phyloP scores from a whole-genome alignment of 306 rosid species.

The Macrotyloma uniflorum region DNA sequence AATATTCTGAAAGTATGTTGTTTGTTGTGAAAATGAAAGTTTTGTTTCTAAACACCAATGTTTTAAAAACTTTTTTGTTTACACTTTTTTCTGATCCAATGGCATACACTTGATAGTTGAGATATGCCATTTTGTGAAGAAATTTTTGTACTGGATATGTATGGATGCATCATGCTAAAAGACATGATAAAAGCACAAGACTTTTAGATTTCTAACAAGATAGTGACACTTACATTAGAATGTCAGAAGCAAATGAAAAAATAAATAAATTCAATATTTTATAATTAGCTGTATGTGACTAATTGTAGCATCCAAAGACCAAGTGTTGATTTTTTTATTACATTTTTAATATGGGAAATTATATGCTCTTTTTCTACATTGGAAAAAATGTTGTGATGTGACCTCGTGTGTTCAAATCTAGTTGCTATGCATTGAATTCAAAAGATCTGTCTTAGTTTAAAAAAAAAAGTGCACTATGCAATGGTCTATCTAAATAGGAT shows the following conservation, averaged over 20 bases:
- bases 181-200: not conserved
- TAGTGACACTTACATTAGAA: too few relatives aligned
- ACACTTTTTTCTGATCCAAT: not conserved
- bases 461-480: not conserved
- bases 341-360: constrained; percentile 9
- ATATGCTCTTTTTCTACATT: constrained; percentile 28
- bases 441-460: not conserved
- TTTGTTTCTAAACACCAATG: not conserved
- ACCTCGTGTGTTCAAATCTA: constrained; percentile 2
- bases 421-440: constrained; percentile 25
- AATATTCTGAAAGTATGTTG: not conserved
- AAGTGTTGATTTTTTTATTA: not conserved
- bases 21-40: not conserved
- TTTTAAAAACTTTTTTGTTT: not conserved
- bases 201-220: not conserved
- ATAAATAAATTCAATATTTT: too few relatives aligned
- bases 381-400: constrained; percentile 11
- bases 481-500: constrained; percentile 21
- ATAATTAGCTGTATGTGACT: not conserved
- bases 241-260: too few relatives aligned
- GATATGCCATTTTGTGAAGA: not conserved
- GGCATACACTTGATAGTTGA: not conserved
- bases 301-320: not conserved
- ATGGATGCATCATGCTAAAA: not conserved
- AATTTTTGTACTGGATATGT: not conserved